Base-by-base conservation (phyloP, 2,329 filamentous ascomycete genomes). In the Botrytis hyacinthi region DNA sequence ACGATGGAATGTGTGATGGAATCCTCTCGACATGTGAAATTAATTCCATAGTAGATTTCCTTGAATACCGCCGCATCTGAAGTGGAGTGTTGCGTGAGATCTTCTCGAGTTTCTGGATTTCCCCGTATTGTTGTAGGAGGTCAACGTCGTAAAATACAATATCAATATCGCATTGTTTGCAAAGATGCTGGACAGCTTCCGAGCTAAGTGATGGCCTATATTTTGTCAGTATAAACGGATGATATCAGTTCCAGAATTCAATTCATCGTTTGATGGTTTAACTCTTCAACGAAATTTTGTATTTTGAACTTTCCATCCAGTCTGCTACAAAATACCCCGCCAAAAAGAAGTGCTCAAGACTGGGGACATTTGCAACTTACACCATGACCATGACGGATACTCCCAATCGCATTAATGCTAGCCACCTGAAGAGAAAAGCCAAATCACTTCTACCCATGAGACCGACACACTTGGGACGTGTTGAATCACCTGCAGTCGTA, bases 351-450 rank as follows among this genome's bases (percentile, higher is more conserved):
- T 18, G 51, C 51, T 32, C 29, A 26, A 35, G 35, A n/a, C 42
- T 14, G n/a, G 59, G 37, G 20, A 22, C 1, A 44, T 46, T 46
- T 61, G n/a, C 32, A 26, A 44, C 68, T 57, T 42, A 68, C 48
- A 57, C 40, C 26, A 68, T 68, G n/a, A 68, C 54, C n/a, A 72
- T 26, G 29, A 72, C 70, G 16, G 70, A 71, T 10, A 65, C 42
- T 40, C 69, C 69, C 9, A 63, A 29, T 51, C 69, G 48, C 69
- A 71, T 71, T 26, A 71, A 65, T 20, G 59, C 69, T 46, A 71
- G 18, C 69, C 69, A 71, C 37, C 35, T 71, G 37, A 71, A 65
- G 6, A 71, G 69, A 32, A 71, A 65, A 8, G n/a, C 69, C n/a
- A 14, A 16, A 32, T 48, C 60, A 42, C 69, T 71, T 29, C 16